Conservation (phyloP, 2,329 filamentous ascomycete genomes). For the Dactylellina parvicollis region DNA sequence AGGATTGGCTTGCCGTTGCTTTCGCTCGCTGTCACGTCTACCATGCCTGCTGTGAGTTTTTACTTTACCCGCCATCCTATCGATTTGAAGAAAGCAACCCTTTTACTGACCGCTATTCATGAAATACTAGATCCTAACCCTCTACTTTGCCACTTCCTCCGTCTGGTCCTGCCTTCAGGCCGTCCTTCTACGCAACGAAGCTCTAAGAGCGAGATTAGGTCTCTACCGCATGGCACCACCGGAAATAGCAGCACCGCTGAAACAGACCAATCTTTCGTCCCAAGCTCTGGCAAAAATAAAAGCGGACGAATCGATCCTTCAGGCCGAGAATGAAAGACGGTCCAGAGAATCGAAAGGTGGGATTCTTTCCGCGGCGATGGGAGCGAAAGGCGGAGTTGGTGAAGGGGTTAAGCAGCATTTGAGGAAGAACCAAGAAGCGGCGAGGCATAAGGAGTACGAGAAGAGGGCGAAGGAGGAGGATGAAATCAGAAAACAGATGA, state of each 20-base stretch:
- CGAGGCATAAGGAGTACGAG: constrained; percentile 58
- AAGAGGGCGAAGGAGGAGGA: constrained; percentile 60
- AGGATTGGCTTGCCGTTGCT: constrained; percentile 17
- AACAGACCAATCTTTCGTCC: constrained; percentile 17
- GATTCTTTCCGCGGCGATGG: constrained; percentile 55
- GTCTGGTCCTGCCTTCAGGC: constrained; percentile 63
- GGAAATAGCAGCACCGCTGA: constrained; percentile 22
- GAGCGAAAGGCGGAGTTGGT: constrained; percentile 55
- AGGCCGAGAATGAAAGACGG: constrained; percentile 36
- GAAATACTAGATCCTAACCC: constrained; percentile 52
- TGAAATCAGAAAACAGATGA: constrained; percentile 56
- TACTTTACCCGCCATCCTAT: constrained; percentile 61
- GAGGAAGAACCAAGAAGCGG: constrained; percentile 59
- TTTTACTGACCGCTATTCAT: background rate
- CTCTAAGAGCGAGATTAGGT: constrained; percentile 61
- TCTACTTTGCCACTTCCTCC: constrained; percentile 60
- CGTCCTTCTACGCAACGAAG: constrained; percentile 62
- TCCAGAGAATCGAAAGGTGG: constrained; percentile 28
- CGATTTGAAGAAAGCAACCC: background rate
- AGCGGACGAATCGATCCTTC: constrained; percentile 15
- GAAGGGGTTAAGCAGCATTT: constrained; percentile 59
- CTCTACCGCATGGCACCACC: constrained; percentile 59
- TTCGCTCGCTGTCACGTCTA: constrained; percentile 33
- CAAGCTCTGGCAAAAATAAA: constrained; percentile 29
- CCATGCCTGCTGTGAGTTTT: constrained; percentile 59